Evolutionary conservation across 2,329 filamentous ascomycete species (phyloP).

Genomic region (Lachnellula cervina): DNA sequence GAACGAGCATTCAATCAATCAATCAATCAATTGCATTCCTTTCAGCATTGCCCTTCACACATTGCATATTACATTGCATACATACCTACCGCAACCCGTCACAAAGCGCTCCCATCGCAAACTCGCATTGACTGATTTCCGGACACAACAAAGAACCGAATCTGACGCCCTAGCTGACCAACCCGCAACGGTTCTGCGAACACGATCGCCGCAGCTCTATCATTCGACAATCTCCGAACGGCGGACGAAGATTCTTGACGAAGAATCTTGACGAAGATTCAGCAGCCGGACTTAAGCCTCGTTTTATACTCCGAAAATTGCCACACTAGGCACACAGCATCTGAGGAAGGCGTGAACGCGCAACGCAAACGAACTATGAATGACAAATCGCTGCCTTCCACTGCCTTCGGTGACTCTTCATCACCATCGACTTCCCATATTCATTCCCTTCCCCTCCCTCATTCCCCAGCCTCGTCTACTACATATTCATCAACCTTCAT

Average conservation of each 20-base stretch:
- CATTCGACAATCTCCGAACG: constrained; percentile 10
- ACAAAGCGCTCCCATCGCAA: not conserved
- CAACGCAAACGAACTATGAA: constrained; percentile 22
- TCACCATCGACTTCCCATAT: constrained; percentile 16
- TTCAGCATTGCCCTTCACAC: constrained; percentile 5
- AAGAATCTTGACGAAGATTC: not conserved
- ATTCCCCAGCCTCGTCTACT: constrained; percentile 3
- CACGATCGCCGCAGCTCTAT: constrained; percentile 1
- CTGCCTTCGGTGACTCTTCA: constrained; percentile 25
- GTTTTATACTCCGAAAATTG: constrained; percentile 18
- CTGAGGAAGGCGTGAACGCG: constrained; percentile 11
- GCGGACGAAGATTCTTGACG: not conserved
- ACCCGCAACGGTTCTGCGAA: constrained; percentile 8
- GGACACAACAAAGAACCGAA: constrained; percentile 28
- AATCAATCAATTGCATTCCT: constrained; percentile 15
- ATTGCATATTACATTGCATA: constrained; percentile 7
- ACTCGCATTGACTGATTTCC: constrained; percentile 24
- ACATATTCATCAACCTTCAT: constrained; percentile 16
- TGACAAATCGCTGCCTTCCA: constrained; percentile 29
- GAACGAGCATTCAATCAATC: constrained; percentile 4
- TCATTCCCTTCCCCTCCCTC: constrained; percentile 13
- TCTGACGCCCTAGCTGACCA: constrained; percentile 24
- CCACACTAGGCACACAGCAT: constrained; percentile 18
- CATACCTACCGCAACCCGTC: constrained; percentile 6
- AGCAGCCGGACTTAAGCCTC: constrained; percentile 21